Evolutionary conservation across 1,284 basidiomycete species (phyloP).

Genomic region (Leucoagaricus sp.): DNA sequence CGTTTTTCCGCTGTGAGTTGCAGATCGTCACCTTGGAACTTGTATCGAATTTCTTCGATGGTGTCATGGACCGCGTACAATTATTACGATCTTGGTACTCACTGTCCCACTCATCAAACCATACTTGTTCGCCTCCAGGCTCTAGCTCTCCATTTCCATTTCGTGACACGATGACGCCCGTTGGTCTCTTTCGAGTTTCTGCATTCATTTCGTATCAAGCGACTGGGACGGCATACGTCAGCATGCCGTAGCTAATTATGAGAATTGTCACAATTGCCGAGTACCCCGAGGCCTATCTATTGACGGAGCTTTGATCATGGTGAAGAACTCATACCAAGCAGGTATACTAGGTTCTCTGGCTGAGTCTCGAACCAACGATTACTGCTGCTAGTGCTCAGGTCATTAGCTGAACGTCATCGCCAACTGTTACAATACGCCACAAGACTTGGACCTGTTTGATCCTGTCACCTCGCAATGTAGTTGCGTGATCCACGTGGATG

Average conservation of each 20-base stretch:
- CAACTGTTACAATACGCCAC: not conserved
- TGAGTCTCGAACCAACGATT: too few species aligned
- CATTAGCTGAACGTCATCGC: not conserved
- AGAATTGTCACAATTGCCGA: not conserved
- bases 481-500: not conserved
- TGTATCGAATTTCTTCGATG: not conserved
- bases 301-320: too few species aligned
- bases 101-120: not conserved
- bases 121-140: not conserved
- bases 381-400: too few species aligned
- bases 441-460: not conserved
- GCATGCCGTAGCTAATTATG: conserved; percentile 1
- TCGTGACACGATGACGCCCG: not conserved
- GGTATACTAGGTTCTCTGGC: too few species aligned
- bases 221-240: not conserved
- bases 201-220: not conserved
- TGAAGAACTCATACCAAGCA: too few species aligned
- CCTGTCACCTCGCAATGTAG: not conserved
- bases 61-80: too few species aligned
- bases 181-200: conserved; percentile 5
- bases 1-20: not conserved
- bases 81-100: too few species aligned
- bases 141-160: not conserved
- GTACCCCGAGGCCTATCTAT: too few species aligned
- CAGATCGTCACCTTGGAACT: conserved; percentile 4